phyloP scores from a whole-genome alignment of 768 basidiomycete genomes.

The Boletus edulis region DNA sequence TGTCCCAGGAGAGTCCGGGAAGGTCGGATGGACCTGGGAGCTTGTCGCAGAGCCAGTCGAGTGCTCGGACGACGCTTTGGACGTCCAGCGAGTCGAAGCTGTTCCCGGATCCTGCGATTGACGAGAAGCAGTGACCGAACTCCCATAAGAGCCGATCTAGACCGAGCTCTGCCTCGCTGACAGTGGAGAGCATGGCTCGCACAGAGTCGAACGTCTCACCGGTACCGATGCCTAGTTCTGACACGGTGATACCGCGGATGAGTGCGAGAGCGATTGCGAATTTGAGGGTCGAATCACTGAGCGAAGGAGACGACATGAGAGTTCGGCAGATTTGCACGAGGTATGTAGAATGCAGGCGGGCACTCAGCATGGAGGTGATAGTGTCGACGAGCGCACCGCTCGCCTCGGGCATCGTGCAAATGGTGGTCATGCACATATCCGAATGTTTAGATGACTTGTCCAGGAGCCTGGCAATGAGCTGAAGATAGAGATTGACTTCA shows the following conservation, averaged over 20 bases:
- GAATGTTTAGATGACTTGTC: constrained; percentile 37
- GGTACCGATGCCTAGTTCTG: constrained; percentile 17
- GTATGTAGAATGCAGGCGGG: constrained; percentile 43
- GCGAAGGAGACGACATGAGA: constrained; percentile 25
- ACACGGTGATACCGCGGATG: constrained; percentile 29
- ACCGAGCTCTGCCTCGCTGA: constrained; percentile 22
- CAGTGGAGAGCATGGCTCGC: constrained; percentile 24
- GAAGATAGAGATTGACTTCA: constrained; percentile 48
- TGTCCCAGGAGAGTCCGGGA: constrained; percentile 45
- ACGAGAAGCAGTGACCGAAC: constrained; percentile 36
- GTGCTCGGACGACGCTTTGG: constrained; percentile 41
- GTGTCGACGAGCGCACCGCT: constrained; percentile 39
- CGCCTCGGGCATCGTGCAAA: constrained; percentile 45
- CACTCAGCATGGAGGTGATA: constrained; percentile 47
- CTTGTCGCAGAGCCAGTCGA: constrained; percentile 57
- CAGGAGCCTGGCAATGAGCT: constrained; percentile 47
- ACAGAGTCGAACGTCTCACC: constrained; percentile 26
- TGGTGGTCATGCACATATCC: constrained; percentile 42
- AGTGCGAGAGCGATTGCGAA: constrained; percentile 34
- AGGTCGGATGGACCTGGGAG: constrained; percentile 45
- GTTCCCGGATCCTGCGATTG: constrained; percentile 26
- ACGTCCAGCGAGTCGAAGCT: constrained; percentile 30
- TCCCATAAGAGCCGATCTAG: constrained; percentile 33
- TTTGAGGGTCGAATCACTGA: constrained; percentile 29
- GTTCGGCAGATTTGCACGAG: constrained; percentile 42